These are phyloP conservation scores for Fraxinus nigra DNA, from an alignment of 305 asterid genomes.

Conservation along the genomic window DNA sequence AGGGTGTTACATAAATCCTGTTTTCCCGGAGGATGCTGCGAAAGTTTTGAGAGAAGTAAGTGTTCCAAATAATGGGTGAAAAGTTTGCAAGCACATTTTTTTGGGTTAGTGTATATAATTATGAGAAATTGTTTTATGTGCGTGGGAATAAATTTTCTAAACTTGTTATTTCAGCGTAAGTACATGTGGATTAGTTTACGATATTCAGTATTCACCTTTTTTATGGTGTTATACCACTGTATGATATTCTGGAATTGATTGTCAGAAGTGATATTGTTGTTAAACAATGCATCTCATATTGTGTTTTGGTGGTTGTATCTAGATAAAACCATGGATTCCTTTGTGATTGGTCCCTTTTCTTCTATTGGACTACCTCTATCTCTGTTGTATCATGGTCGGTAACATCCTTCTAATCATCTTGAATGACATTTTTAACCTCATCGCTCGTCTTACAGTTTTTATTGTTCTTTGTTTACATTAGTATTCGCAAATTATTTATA, in stretches of 20 bases:
- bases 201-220: not conserved
- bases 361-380: not conserved
- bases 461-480: too few species aligned
- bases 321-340: not conserved
- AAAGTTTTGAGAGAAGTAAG: slow-evolving; percentile 65
- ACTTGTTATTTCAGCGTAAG: not conserved
- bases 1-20: slow-evolving; percentile 87
- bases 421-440: too few species aligned
- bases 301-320: not conserved
- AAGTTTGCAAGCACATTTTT: not conserved
- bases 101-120: not conserved
- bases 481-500: too few species aligned
- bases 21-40: slow-evolving; percentile 95
- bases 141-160: not conserved
- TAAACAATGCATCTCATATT: not conserved
- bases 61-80: slow-evolving; percentile 25
- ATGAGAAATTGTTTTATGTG: not conserved
- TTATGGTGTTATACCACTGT: not conserved
- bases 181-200: not conserved
- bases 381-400: too few species aligned
- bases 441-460: too few species aligned
- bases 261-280: not conserved
- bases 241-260: not conserved
- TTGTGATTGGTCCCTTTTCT: not conserved
- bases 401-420: too few species aligned